phyloP scores from a whole-genome alignment of 306 rosid species.

The Luffa aegyptiaca region DNA sequence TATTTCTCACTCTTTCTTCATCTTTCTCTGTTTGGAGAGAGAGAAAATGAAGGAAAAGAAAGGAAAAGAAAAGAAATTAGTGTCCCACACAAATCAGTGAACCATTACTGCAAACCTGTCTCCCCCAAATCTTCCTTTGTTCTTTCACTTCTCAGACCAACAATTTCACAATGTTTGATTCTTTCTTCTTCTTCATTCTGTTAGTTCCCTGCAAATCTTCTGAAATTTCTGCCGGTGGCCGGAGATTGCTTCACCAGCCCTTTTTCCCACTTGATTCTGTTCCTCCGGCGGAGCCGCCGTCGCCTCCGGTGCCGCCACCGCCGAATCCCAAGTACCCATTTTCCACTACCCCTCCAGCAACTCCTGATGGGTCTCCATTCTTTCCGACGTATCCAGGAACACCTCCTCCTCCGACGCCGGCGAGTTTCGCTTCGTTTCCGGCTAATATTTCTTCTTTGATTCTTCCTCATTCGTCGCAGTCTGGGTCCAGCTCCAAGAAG shows the following conservation, averaged over 20 bases:
- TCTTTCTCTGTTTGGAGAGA: neutral
- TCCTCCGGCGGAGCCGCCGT: slow-evolving; percentile 39
- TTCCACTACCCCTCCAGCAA: slow-evolving; percentile 38
- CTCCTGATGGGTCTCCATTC: slow-evolving; percentile 51
- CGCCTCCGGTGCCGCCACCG: slow-evolving; percentile 19
- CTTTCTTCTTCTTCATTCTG: slow-evolving; percentile 9
- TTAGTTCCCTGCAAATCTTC: neutral
- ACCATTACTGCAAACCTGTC: slow-evolving; percentile 16
- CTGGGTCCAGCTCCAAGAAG: slow-evolving; percentile 29
- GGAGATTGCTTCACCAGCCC: slow-evolving; percentile 72
- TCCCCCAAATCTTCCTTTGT: slow-evolving; percentile 1
- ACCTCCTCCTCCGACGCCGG: slow-evolving; percentile 59
- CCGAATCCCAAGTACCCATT: slow-evolving; percentile 50
- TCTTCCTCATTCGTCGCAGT: slow-evolving; percentile 36
- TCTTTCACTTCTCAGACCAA: neutral
- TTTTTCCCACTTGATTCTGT: slow-evolving; percentile 18
- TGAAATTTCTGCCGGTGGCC: neutral
- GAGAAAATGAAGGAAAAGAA: neutral
- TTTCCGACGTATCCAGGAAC: slow-evolving; percentile 61
- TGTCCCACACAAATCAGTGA: slow-evolving; percentile 8
- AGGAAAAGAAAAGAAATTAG: neutral
- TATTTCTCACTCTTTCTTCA: neutral
- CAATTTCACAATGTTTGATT: slow-evolving; percentile 32
- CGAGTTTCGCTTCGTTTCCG: slow-evolving; percentile 66
- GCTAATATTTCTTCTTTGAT: slow-evolving; percentile 85